A percentile compares a stretch with the other conserved stretches of the same genome.
phyloP scores from a whole-genome alignment of 139 green algal species.

The Spirogloea muscicola region DNA sequence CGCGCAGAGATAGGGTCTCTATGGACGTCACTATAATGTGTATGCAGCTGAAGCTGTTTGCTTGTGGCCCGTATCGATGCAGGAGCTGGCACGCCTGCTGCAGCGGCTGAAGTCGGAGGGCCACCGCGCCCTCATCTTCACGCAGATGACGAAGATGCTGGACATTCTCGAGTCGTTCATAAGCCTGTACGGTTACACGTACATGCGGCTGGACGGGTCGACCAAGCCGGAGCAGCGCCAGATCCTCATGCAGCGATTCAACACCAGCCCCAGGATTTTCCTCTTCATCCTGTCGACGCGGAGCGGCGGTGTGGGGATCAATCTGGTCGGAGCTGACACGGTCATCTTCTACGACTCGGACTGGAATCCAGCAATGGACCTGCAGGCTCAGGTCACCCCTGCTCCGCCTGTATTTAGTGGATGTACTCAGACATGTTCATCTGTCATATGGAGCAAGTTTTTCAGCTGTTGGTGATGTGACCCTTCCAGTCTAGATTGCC shows the following conservation, averaged over 20 bases:
- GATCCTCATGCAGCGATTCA: conserved; percentile 85
- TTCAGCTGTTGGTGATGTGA: too few relatives aligned
- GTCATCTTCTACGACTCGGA: conserved; percentile 98
- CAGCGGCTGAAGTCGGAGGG: conserved; percentile 70
- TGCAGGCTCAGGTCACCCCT: conserved; percentile 60
- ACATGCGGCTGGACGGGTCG: conserved; percentile 89
- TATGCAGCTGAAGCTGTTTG: too few relatives aligned
- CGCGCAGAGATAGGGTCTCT: too few relatives aligned
- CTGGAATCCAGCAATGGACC: conserved; percentile 95
- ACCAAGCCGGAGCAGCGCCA: conserved; percentile 95
- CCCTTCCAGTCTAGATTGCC: too few relatives aligned
- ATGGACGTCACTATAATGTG: too few relatives aligned
- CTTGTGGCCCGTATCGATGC: too few relatives aligned
- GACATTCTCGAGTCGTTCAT: conserved; percentile 95
- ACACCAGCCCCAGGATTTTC: conserved; percentile 83
- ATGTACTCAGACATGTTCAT: too few relatives aligned
- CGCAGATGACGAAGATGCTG: conserved; percentile 91
- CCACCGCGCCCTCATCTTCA: conserved; percentile 91
- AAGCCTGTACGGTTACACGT: conserved; percentile 89
- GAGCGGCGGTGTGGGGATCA: conserved; percentile 94
- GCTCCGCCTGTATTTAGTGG: too few relatives aligned
- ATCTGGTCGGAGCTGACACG: conserved; percentile 94
- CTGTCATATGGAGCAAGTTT: too few relatives aligned
- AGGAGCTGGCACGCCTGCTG: conserved; percentile 64
- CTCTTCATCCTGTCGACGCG: conserved; percentile 94